These are phyloP conservation scores for Cryptococcus sp. DNA, from an alignment of 1,284 basidiomycete genomes.

Conservation along the genomic window DNA sequence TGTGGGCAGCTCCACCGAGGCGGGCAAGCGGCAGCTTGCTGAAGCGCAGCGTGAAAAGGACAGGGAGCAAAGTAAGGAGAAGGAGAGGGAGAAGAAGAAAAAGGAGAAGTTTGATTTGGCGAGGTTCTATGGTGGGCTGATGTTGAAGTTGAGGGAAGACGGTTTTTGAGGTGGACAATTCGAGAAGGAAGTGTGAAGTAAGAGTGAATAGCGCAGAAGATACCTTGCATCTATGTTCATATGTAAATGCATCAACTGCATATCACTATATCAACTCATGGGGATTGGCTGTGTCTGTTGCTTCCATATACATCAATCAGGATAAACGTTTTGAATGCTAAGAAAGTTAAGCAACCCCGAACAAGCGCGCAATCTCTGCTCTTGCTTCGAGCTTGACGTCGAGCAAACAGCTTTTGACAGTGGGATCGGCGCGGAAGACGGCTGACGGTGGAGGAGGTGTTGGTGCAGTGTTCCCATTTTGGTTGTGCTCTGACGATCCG, in stretches of 20 bases:
- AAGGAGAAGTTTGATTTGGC: constrained; percentile 52
- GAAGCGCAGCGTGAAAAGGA: constrained; percentile 47
- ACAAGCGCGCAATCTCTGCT: constrained; percentile 18
- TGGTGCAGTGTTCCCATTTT: neutral
- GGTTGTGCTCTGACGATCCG: neutral
- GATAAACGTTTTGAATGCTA: too few species aligned
- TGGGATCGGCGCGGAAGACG: constrained; percentile 15
- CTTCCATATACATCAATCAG: too few species aligned
- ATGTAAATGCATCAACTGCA: too few species aligned
- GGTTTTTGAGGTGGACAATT: constrained; percentile 32
- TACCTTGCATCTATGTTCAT: too few species aligned
- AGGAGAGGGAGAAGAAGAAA: constrained; percentile 34
- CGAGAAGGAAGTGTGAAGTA: too few species aligned
- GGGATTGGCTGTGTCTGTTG: too few species aligned
- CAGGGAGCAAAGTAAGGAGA: constrained; percentile 17
- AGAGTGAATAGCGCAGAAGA: too few species aligned
- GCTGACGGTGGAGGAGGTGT: neutral
- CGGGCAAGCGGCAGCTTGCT: constrained; percentile 42
- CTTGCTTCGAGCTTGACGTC: constrained; percentile 15
- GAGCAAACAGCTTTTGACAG: constrained; percentile 17
- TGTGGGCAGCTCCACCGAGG: constrained; percentile 27
- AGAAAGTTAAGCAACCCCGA: constrained; percentile 5
- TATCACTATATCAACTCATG: too few species aligned
- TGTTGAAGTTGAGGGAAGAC: constrained; percentile 52
- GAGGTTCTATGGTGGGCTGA: constrained; percentile 53